Percentiles rank a stretch among this genome's conserved stretches.
Conservation (phyloP, 352 stramenopile genomes). For the Globisporangium okanoganense region DNA sequence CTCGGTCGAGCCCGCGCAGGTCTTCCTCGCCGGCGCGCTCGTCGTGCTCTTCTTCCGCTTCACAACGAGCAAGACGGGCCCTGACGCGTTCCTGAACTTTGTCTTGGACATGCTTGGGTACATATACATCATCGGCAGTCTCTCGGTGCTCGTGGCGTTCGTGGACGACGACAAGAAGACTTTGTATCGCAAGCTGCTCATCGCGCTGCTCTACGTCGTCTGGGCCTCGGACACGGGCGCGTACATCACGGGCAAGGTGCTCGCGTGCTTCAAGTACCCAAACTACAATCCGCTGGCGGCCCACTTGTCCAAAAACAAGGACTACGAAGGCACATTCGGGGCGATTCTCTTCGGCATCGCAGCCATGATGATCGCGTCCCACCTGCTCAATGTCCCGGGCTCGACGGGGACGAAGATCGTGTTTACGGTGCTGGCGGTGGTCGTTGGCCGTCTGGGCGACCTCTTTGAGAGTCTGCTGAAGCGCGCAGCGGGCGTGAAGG, state of each 20-base stretch:
- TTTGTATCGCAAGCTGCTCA: conserved; percentile 57
- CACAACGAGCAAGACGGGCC: conserved; percentile 19
- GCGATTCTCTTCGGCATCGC: conserved; percentile 81
- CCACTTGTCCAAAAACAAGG: conserved; percentile 94
- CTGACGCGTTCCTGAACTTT: conserved; percentile 35
- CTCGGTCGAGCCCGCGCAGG: conserved; percentile 39
- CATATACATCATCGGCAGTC: conserved; percentile 64
- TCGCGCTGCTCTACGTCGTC: conserved; percentile 65
- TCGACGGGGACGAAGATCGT: conserved; percentile 72
- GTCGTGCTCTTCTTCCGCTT: conserved; percentile 55
- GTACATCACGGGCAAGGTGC: conserved; percentile 91
- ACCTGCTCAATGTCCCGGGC: conserved; percentile 76
- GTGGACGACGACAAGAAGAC: conserved; percentile 49
- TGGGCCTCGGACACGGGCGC: conserved; percentile 90
- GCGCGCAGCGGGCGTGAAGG: conserved; percentile 92
- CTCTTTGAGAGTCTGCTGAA: conserved; percentile 96
- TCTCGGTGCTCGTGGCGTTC: conserved; percentile 61
- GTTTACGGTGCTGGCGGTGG: conserved; percentile 87
- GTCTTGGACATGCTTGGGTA: conserved; percentile 67
- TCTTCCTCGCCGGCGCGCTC: conserved; percentile 48
- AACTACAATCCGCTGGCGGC: conserved; percentile 82
- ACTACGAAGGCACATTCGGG: conserved; percentile 92
- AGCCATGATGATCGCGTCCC: conserved; percentile 78
- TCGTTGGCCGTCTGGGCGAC: conserved; percentile 93
- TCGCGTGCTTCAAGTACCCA: conserved; percentile 82